Conservation (phyloP, 768 basidiomycete species). For the Cystobasidium ongulense region DNA sequence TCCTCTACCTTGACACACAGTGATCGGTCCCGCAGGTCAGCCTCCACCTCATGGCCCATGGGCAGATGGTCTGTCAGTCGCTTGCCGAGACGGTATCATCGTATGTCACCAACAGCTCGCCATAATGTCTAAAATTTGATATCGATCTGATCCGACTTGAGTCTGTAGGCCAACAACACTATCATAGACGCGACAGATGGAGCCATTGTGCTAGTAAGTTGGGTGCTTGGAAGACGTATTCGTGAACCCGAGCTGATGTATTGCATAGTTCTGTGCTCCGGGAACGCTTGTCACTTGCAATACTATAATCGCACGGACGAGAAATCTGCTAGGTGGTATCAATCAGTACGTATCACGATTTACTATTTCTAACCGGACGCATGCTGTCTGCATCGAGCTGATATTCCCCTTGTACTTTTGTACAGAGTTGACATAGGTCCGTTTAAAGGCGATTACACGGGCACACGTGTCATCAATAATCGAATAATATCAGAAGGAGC, state of each 20-base stretch:
- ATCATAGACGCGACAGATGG: constrained; percentile 49
- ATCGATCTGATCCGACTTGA: no score
- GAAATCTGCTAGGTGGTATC: constrained; percentile 48
- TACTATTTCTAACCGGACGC: not conserved
- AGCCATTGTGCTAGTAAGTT: constrained; percentile 39
- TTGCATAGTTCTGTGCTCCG: constrained; percentile 46
- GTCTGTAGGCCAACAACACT: constrained; percentile 38
- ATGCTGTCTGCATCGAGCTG: no score
- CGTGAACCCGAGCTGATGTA: no score
- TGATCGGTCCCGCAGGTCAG: constrained; percentile 35
- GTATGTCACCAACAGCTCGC: constrained; percentile 34
- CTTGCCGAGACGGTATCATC: constrained; percentile 46
- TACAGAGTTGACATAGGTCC: constrained; percentile 46
- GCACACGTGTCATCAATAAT: constrained; percentile 46
- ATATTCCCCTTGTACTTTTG: not conserved
- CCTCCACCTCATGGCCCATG: constrained; percentile 48
- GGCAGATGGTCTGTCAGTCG: constrained; percentile 48
- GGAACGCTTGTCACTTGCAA: constrained; percentile 46
- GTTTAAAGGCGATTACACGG: constrained; percentile 47
- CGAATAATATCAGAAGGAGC: constrained; percentile 43
- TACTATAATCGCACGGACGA: constrained; percentile 44
- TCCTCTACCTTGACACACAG: not conserved
- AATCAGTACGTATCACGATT: not conserved
- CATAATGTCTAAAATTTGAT: not conserved
- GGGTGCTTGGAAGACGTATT: no score